These are phyloP conservation scores for Telfairia occidentalis DNA, from an alignment of 331 rosid species.

Conservation along the genomic window DNA sequence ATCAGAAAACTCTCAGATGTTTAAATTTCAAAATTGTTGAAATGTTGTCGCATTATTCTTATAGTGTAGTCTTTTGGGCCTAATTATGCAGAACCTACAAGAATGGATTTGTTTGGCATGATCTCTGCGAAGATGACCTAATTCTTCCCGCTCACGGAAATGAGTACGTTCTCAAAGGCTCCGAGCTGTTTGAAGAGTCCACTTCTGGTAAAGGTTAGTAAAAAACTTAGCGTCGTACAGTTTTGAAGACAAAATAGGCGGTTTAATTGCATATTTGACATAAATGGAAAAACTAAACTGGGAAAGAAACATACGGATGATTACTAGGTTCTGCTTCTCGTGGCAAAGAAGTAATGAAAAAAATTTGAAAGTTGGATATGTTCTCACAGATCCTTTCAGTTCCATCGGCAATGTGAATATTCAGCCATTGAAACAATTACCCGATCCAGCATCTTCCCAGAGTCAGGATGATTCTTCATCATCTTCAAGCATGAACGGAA, in stretches of 20 bases:
- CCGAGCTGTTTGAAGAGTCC: conserved; percentile 74
- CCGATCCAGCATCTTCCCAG: conserved; percentile 51
- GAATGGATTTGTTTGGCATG: conserved; percentile 94
- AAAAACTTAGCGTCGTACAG: neutral
- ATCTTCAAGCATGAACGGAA: conserved; percentile 66
- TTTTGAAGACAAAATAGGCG: neutral
- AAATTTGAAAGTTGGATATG: conserved; percentile 10
- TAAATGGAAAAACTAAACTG: neutral
- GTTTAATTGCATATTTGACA: neutral
- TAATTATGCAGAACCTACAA: conserved; percentile 59
- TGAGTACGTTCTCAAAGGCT: conserved; percentile 88
- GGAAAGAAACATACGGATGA: neutral
- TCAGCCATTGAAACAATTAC: conserved; percentile 55
- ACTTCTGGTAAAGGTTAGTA: conserved; percentile 45
- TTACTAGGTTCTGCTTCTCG: conserved; percentile 1
- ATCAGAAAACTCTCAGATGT: neutral
- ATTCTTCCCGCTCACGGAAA: conserved; percentile 73
- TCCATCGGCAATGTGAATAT: conserved; percentile 35
- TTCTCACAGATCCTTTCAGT: conserved; percentile 39
- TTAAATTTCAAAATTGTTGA: neutral
- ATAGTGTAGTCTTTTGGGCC: neutral
- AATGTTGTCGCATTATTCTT: neutral
- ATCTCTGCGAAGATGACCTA: conserved; percentile 65
- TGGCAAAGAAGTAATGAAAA: neutral
- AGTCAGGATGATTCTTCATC: conserved; percentile 71